A percentile compares a stretch with the other conserved stretches of the same genome.
Evolutionary conservation across 176 grass and related monocot species (phyloP).

Genomic region (Poa annua): DNA sequence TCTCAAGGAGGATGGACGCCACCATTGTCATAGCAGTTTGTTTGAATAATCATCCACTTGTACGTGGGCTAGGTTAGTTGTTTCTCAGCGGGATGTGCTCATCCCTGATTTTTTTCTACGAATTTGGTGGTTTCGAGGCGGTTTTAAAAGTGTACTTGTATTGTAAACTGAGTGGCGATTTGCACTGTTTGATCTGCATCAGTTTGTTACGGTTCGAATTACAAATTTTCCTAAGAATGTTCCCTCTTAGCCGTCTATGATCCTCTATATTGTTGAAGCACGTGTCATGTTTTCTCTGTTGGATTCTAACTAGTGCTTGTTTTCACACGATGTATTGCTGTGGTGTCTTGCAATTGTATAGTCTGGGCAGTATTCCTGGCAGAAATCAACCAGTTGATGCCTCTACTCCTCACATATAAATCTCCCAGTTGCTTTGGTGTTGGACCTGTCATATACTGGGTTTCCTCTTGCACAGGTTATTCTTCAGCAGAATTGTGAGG

Average conservation of each 20-base stretch:
- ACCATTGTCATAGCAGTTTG: constrained; percentile 33
- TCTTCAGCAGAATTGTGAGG: no score
- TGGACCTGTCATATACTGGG: not conserved
- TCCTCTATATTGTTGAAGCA: no score
- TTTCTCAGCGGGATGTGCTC: constrained; percentile 15
- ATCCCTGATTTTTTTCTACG: not conserved
- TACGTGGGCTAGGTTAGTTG: constrained; percentile 41
- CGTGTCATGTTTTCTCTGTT: no score
- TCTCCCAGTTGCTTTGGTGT: not conserved
- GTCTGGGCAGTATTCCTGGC: no score
- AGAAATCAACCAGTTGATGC: not conserved
- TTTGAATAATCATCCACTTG: constrained; percentile 41
- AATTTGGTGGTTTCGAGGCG: constrained; percentile 47
- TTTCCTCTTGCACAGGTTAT: not conserved
- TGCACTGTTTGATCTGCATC: constrained; percentile 45
- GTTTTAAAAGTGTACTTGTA: constrained; percentile 39
- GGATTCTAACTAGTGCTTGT: no score
- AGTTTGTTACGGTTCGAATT: constrained; percentile 20
- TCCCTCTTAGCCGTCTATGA: not conserved
- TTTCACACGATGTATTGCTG: no score
- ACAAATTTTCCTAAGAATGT: not conserved
- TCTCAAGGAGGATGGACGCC: constrained; percentile 35
- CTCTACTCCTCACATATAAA: not conserved
- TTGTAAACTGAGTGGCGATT: constrained; percentile 43
- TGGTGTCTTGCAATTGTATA: no score